Conservation (phyloP, 2,329 filamentous ascomycete species). For the Pseudopyricularia cyperi region DNA sequence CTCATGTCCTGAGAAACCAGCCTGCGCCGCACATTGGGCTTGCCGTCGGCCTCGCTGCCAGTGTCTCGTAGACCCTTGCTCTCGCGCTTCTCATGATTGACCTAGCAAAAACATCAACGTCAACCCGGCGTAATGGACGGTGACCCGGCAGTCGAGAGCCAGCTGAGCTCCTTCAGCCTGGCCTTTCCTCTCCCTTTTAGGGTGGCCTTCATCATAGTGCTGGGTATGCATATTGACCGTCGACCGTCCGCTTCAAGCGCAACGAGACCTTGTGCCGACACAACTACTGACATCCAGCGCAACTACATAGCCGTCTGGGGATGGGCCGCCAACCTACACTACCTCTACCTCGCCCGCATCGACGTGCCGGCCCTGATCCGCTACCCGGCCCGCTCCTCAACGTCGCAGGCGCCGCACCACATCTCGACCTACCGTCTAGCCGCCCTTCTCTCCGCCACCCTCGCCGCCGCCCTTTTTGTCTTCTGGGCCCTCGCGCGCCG, state of each 20-base stretch:
- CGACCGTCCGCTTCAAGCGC: no score
- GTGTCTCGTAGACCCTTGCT: neutral
- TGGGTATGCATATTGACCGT: conserved; percentile 58
- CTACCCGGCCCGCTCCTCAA: conserved; percentile 64
- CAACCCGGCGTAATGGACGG: conserved; percentile 45
- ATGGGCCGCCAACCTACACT: conserved; percentile 87
- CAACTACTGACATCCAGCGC: neutral
- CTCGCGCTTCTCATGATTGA: neutral
- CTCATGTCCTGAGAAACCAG: no score
- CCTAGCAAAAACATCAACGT: neutral
- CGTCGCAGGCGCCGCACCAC: conserved; percentile 62
- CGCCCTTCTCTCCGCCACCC: conserved; percentile 58
- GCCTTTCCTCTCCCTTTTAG: conserved; percentile 82
- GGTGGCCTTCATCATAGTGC: conserved; percentile 70
- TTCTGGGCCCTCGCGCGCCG: conserved; percentile 78
- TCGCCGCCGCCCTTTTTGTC: conserved; percentile 56
- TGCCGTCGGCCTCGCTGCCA: neutral
- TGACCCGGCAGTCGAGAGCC: conserved; percentile 55
- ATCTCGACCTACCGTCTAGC: conserved; percentile 78
- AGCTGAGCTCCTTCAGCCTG: conserved; percentile 76
- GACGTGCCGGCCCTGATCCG: conserved; percentile 78
- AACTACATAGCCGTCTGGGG: conserved; percentile 66
- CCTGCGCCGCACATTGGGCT: neutral
- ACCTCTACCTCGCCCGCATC: conserved; percentile 66
- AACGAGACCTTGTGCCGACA: neutral